Conservation (phyloP, 805 yeast species). For the Nakazawaea holstii region DNA sequence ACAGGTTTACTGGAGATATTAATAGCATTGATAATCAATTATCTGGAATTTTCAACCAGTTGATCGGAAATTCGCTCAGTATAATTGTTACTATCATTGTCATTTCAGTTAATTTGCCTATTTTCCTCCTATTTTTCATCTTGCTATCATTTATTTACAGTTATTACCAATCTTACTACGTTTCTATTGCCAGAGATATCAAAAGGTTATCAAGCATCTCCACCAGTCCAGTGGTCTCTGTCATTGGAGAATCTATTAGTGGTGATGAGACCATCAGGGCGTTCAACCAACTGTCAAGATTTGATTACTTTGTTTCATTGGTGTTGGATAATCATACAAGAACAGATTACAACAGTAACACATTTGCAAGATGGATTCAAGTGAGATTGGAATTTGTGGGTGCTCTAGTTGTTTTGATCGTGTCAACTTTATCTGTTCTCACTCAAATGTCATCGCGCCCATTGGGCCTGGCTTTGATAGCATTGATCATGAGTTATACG, state of each 20-base stretch:
- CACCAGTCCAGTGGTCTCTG: conserved; percentile 77
- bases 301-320: conserved; percentile 46
- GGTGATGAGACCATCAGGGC: conserved; percentile 82
- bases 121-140: conserved; percentile 41
- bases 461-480: conserved; percentile 54
- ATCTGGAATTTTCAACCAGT: conserved; percentile 49
- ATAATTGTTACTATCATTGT: too few relatives aligned
- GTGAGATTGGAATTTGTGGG: conserved; percentile 59
- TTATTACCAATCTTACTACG: conserved; percentile 67
- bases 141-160: conserved; percentile 50
- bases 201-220: conserved; percentile 68
- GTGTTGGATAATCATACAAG: conserved; percentile 45
- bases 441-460: conserved; percentile 34
- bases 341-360: conserved; percentile 43
- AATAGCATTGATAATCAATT: conserved; percentile 49
- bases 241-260: conserved; percentile 71
- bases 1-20: conserved; percentile 54
- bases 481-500: conserved; percentile 61
- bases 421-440: conserved; percentile 42
- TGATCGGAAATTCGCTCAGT: too few relatives aligned
- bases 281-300: conserved; percentile 60
- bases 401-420: conserved; percentile 44
- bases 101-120: conserved; percentile 50
- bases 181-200: conserved; percentile 69
- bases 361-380: conserved; percentile 62